Percentiles rank a stretch among this genome's conserved stretches.
These are phyloP conservation scores for Pleurotus eryngii DNA, from an alignment of 768 basidiomycete species.

Conservation along the genomic window DNA sequence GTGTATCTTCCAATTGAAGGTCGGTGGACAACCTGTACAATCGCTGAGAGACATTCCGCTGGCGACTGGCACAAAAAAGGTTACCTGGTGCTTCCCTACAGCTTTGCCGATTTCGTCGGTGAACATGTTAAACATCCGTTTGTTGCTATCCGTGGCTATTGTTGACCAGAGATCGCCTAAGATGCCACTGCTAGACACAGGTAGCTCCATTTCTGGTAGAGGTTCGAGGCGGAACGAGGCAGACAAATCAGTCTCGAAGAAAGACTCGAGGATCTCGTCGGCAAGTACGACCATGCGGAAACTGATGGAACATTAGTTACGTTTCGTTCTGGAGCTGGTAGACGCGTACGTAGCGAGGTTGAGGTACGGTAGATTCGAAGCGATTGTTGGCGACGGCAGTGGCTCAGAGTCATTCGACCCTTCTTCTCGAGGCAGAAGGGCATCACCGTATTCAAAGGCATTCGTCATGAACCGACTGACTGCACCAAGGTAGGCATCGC, in stretches of 20 bases:
- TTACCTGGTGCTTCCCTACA: constrained; percentile 87
- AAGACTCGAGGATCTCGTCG: constrained; percentile 93
- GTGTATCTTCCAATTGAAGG: constrained; percentile 88
- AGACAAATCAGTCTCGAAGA: constrained; percentile 92
- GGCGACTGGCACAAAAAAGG: constrained; percentile 1
- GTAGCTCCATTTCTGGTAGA: constrained; percentile 64
- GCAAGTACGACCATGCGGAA: constrained; percentile 99
- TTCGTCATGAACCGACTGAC: constrained; percentile 98
- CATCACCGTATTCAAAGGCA: constrained; percentile 96
- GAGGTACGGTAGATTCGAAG: constrained; percentile 86
- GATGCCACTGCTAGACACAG: constrained; percentile 55
- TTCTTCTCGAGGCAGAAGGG: constrained; percentile 63
- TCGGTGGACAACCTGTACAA: constrained; percentile 56
- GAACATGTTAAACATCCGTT: constrained; percentile 88
- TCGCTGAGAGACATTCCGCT: background rate
- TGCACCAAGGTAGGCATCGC: constrained; percentile 94
- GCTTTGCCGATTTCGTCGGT: constrained; percentile 94
- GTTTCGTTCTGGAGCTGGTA: background rate
- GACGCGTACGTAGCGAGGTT: constrained; percentile 77
- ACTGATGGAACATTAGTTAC: constrained; percentile 31
- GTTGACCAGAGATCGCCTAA: constrained; percentile 86
- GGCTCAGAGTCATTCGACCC: constrained; percentile 23
- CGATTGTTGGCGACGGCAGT: constrained; percentile 44
- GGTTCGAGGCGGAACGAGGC: constrained; percentile 81
- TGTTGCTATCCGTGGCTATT: constrained; percentile 89